phyloP scores from a whole-genome alignment of 768 basidiomycete genomes.

The Brasilioporus rufonigricans region DNA sequence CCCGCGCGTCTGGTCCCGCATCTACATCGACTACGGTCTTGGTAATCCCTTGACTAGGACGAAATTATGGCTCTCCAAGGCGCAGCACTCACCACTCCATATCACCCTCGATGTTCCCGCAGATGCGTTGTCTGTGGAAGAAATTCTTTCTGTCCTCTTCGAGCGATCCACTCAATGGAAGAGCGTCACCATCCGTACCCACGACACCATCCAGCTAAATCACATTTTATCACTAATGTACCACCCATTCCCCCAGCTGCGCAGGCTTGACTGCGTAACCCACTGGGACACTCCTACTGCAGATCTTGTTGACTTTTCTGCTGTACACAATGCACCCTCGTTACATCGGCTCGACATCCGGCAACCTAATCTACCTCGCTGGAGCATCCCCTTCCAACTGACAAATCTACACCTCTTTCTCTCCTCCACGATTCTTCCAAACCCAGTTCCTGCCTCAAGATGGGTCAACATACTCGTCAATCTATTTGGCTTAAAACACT shows the following conservation, averaged over 20 bases:
- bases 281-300: conserved; percentile 27
- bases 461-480: conserved; percentile 35
- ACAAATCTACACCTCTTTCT: conserved; percentile 36
- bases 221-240: conserved; percentile 38
- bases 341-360: conserved; percentile 34
- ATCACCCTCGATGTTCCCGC: conserved; percentile 42
- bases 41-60: conserved; percentile 42
- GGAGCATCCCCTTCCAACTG: conserved; percentile 34
- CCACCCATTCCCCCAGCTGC: conserved; percentile 36
- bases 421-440: conserved; percentile 17
- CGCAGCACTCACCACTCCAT: conserved; percentile 40
- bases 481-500: conserved; percentile 39
- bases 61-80: conserved; percentile 50
- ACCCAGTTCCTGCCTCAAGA: conserved; percentile 22
- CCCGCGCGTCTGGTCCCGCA: conserved; percentile 57
- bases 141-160: conserved; percentile 42
- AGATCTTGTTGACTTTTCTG: conserved; percentile 27
- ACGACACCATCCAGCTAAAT: conserved; percentile 37
- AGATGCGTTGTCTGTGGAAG: conserved; percentile 29
- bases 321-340: conserved; percentile 34
- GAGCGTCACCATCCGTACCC: conserved; percentile 40
- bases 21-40: conserved; percentile 50
- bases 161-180: conserved; percentile 43
- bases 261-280: conserved; percentile 30
- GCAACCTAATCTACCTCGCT: conserved; percentile 36